Percentiles rank a stretch among this genome's conserved stretches.
Conservation (phyloP, 192 early-diverging fungal genomes). For the Jimgerdemannia lactiflua region DNA sequence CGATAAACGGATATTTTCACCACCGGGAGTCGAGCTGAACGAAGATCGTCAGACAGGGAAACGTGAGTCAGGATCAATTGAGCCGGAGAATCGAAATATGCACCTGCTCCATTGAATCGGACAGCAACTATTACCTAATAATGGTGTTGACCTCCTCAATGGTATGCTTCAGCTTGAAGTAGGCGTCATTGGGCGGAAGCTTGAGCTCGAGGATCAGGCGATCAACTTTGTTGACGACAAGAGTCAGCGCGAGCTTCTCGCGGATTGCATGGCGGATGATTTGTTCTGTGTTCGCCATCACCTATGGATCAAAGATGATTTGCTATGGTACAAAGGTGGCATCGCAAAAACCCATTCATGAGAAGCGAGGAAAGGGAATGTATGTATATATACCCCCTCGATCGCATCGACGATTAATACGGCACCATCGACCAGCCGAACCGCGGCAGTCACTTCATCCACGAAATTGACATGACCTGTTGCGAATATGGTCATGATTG, state of each 20-base stretch:
- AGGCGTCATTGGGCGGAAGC: constrained; percentile 94
- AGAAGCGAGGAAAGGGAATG: not conserved
- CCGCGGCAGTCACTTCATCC: constrained; percentile 87
- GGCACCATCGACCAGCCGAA: constrained; percentile 87
- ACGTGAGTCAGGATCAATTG: not conserved
- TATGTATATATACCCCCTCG: constrained; percentile 68
- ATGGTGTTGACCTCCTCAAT: constrained; percentile 94
- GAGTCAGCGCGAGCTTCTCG: constrained; percentile 74
- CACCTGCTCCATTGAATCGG: not conserved
- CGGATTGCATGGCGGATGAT: constrained; percentile 78
- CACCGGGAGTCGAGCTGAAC: constrained; percentile 36
- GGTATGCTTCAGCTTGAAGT: constrained; percentile 93
- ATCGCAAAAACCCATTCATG: constrained; percentile 7
- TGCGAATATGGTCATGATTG: not conserved
- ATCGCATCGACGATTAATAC: constrained; percentile 93
- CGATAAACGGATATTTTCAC: constrained; percentile 70
- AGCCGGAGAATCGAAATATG: too few species aligned
- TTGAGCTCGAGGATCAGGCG: constrained; percentile 96
- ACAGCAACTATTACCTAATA: constrained; percentile 42
- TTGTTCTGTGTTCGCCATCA: constrained; percentile 92
- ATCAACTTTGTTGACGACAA: constrained; percentile 98
- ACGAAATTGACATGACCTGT: constrained; percentile 90
- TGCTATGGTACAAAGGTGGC: constrained; percentile 1
- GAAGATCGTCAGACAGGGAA: not conserved
- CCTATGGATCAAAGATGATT: constrained; percentile 21